These are phyloP conservation scores for Yamadazyma membranifaciens DNA, from an alignment of 1,139 yeast species.

Conservation along the genomic window DNA sequence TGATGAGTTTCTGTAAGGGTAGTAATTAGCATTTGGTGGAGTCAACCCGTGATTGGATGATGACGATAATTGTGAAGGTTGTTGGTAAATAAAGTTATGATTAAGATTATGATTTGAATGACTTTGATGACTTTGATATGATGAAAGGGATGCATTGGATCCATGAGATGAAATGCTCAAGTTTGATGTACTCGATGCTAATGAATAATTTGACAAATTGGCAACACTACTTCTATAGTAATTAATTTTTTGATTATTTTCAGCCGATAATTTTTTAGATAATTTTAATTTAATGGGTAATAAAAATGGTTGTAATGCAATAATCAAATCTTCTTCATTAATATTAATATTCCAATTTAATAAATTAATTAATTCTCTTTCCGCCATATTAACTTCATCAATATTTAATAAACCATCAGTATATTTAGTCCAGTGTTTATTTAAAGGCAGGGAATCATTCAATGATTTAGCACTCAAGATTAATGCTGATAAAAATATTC, in stretches of 20 bases:
- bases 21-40: constrained; percentile 2
- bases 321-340: constrained; percentile 63
- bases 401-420: constrained; percentile 78
- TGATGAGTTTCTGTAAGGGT: constrained; percentile 10
- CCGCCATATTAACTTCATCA: constrained; percentile 86
- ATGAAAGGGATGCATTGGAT: neutral
- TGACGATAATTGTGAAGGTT: neutral
- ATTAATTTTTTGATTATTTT: constrained; percentile 32
- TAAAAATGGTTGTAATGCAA: constrained; percentile 72
- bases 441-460: constrained; percentile 91
- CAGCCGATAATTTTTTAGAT: constrained; percentile 28
- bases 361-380: constrained; percentile 77
- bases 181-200: constrained; percentile 1
- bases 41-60: neutral
- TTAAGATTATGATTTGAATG: neutral
- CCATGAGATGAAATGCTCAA: constrained; percentile 1
- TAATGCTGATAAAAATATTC: constrained; percentile 84
- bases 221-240: constrained; percentile 39
- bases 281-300: constrained; percentile 57
- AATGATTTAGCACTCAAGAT: constrained; percentile 87
- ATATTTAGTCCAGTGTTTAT: constrained; percentile 93
- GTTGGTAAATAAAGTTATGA: neutral
- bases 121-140: constrained; percentile 1
- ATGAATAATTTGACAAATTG: constrained; percentile 5
- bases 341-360: constrained; percentile 83